Evolutionary conservation across 1,139 yeast species (phyloP).

Genomic region (Zygosaccharomyces sapae): DNA sequence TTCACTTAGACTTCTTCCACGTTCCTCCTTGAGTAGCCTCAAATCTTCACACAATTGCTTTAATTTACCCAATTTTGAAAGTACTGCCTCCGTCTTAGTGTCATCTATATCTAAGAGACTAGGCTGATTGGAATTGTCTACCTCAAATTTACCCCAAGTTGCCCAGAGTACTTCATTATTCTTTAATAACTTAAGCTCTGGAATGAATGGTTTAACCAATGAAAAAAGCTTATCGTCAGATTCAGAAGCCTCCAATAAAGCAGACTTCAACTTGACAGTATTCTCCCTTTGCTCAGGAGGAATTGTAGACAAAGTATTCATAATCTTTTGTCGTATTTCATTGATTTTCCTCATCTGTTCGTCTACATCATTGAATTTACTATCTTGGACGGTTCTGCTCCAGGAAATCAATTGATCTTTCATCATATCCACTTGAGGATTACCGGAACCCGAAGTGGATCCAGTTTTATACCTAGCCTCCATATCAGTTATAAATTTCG

Average conservation of each 20-base stretch:
- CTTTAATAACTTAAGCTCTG: constrained; percentile 38
- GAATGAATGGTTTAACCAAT: constrained; percentile 37
- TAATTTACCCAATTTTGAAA: constrained; percentile 36
- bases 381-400: constrained; percentile 28
- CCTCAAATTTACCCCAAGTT: constrained; percentile 27
- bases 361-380: constrained; percentile 31
- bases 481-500: constrained; percentile 59
- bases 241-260: constrained; percentile 62
- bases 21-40: constrained; percentile 54
- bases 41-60: constrained; percentile 46
- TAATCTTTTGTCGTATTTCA: constrained; percentile 42
- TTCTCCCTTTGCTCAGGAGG: constrained; percentile 31
- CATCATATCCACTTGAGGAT: constrained; percentile 29
- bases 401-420: constrained; percentile 31
- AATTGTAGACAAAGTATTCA: constrained; percentile 24
- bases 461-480: constrained; percentile 36
- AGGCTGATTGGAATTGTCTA: constrained; percentile 33
- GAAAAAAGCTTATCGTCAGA: constrained; percentile 61
- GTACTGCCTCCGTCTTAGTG: constrained; percentile 35
- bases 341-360: constrained; percentile 29
- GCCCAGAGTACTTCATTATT: constrained; percentile 35
- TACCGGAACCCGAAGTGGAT: constrained; percentile 12
- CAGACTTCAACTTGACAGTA: constrained; percentile 34
- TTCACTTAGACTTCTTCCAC: constrained; percentile 55
- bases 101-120: constrained; percentile 66